phyloP scores from a whole-genome alignment of 441 rosid species.

The Erodium chrysanthum region DNA sequence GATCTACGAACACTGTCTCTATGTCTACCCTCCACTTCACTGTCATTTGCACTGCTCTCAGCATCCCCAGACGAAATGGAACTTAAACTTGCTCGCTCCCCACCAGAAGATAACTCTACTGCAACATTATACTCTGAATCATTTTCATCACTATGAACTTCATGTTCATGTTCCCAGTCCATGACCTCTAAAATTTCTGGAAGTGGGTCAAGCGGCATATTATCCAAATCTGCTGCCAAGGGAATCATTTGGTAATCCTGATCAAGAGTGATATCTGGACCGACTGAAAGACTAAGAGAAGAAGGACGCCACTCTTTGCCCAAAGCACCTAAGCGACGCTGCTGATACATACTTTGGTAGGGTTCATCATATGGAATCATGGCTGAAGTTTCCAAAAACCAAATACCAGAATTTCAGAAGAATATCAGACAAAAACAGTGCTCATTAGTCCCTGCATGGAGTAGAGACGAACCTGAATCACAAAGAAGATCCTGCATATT shows the following conservation, averaged over 20 bases:
- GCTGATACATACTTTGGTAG: slow-evolving; percentile 91
- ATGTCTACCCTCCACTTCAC: slow-evolving; percentile 46
- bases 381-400: slow-evolving; percentile 25
- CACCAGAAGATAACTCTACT: slow-evolving; percentile 65
- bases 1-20: slow-evolving; percentile 61
- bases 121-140: slow-evolving; percentile 92
- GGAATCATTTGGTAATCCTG: slow-evolving; percentile 77
- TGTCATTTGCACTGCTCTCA: slow-evolving; percentile 53
- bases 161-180: slow-evolving; percentile 93
- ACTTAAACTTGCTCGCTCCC: slow-evolving; percentile 58
- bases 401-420: slow-evolving; percentile 18
- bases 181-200: slow-evolving; percentile 74
- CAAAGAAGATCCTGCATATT: slow-evolving; percentile 67
- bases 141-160: slow-evolving; percentile 65
- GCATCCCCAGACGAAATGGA: slow-evolving; percentile 51
- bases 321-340: slow-evolving; percentile 84
- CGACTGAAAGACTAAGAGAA: slow-evolving; percentile 60
- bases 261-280: slow-evolving; percentile 82
- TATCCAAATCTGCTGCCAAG: slow-evolving; percentile 80
- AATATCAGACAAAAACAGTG: slow-evolving; percentile 6
- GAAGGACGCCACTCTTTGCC: slow-evolving; percentile 89
- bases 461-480: slow-evolving; percentile 45
- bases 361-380: slow-evolving; percentile 78
- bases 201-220: slow-evolving; percentile 54
- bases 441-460: slow-evolving; percentile 19